phyloP scores from a whole-genome alignment of 2,329 filamentous ascomycete genomes.

The Botrytis medusae region DNA sequence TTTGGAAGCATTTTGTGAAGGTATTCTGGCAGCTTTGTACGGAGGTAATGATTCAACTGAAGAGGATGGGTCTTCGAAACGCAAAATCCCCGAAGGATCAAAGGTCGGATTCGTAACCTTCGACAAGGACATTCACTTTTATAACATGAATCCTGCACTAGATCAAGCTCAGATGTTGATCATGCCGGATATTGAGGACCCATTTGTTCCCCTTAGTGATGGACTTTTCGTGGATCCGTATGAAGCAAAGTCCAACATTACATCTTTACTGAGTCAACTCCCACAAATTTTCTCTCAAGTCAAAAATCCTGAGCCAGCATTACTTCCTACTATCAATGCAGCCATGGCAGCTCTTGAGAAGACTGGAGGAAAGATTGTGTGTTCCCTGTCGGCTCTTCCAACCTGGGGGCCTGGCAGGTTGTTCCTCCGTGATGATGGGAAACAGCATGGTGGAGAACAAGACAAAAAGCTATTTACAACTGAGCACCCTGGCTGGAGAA shows the following conservation, averaged over 20 bases:
- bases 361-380: conserved; percentile 90
- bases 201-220: conserved; percentile 87
- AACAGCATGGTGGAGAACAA: conserved; percentile 79
- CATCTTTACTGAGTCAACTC: conserved; percentile 77
- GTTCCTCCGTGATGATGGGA: conserved; percentile 83
- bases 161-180: conserved; percentile 97
- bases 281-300: conserved; percentile 83
- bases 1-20: conserved; percentile 84
- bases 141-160: conserved; percentile 80
- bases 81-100: conserved; percentile 70
- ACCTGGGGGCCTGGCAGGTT: conserved; percentile 88
- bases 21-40: conserved; percentile 82
- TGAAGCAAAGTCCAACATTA: conserved; percentile 84
- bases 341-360: conserved; percentile 78
- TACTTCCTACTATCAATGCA: conserved; percentile 81
- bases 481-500: conserved; percentile 85
- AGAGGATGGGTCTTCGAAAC: conserved; percentile 50
- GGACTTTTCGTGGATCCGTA: conserved; percentile 93
- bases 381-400: conserved; percentile 81
- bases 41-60: conserved; percentile 57
- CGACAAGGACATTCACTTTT: conserved; percentile 97
- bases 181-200: conserved; percentile 96
- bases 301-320: conserved; percentile 86
- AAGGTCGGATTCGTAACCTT: conserved; percentile 95
- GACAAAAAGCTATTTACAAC: conserved; percentile 91